Evolutionary conservation across 352 stramenopile species (phyloP).

Genomic region (Globisporangium splendens): DNA sequence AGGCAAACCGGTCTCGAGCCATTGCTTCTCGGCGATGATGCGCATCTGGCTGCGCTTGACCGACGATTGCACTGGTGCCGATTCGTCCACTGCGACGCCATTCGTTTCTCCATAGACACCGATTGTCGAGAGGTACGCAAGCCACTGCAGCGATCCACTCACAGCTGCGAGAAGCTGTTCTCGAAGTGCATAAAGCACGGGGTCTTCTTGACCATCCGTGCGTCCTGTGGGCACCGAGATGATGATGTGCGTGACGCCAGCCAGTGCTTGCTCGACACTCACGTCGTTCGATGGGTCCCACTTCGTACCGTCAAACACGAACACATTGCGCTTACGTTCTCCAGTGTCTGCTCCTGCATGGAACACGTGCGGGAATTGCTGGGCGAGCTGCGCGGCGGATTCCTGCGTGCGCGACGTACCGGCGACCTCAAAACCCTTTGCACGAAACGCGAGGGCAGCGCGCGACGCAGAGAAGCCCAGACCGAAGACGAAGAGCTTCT

Average conservation of each 20-base stretch:
- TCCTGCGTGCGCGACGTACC: slow-evolving; percentile 70
- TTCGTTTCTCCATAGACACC: slow-evolving; percentile 92
- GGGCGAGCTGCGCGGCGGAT: slow-evolving; percentile 35
- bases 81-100: slow-evolving; percentile 82
- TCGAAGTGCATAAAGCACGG: slow-evolving; percentile 56
- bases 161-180: slow-evolving; percentile 35
- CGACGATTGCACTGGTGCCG: slow-evolving; percentile 56
- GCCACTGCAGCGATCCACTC: slow-evolving; percentile 63
- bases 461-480: slow-evolving; percentile 81
- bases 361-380: slow-evolving; percentile 40
- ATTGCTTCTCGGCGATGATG: slow-evolving; percentile 71
- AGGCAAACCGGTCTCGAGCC: slow-evolving; percentile 65
- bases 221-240: slow-evolving; percentile 58
- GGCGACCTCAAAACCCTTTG: slow-evolving; percentile 55
- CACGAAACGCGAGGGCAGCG: slow-evolving; percentile 62
- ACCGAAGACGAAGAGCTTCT: slow-evolving; percentile 88
- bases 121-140: slow-evolving; percentile 91
- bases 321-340: slow-evolving; percentile 42
- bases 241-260: slow-evolving; percentile 69
- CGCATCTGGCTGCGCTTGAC: slow-evolving; percentile 71
- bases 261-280: slow-evolving; percentile 46
- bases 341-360: slow-evolving; percentile 8
- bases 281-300: slow-evolving; percentile 38
- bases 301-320: slow-evolving; percentile 72
- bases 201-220: slow-evolving; percentile 51